Evolutionary conservation across 1,139 yeast species (phyloP), one percentile per base, ranked within the genome.

Genomic region (Yamadazyma mexicana): DNA sequence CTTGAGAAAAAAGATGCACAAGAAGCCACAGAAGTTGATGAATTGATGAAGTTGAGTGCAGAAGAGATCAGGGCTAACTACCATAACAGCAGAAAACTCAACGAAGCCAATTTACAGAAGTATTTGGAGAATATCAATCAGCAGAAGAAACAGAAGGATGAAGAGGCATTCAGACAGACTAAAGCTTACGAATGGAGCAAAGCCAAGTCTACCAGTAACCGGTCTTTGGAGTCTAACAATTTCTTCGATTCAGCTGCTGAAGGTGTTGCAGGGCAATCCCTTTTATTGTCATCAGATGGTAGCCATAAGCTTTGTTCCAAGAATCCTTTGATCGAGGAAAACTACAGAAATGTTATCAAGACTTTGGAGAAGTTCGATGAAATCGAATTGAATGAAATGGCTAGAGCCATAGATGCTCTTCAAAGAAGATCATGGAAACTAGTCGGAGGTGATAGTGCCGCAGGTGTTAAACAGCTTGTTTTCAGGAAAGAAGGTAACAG

Each of bases 141-240:
- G 17, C 62, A 66, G 25, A 64, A 60, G 35, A 69, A 69, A 20
- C 39, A 51, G 16, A 65, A 63, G 12, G 73, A 70, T 24, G 77
- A 76, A 41, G 67, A 65, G 29, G 53, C 64, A 36, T 75, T 76
- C 50, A 66, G 80, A 33, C 75, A 74, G 39, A 54, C 66, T 28
- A 69, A 71, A 35, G 82, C 85, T 1, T 77, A 62, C 49, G 83
- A 79, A 39, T 78, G 81, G 77, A 66, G 75, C 37, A 61, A 54
- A 31, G 61, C 64, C 31, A 58, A 63, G 47, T 48, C 52, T 14
- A 54, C 59, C 14, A 51, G 63, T 16, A 68, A 77, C 6, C 58
- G 75, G 25, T 59, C 77, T 0, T 49, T 79, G 17, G 76, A 64
- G 25, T 50, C 64, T 17, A 59, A 64, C 3, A 76, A 76, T 46